These are phyloP conservation scores for Dacryopinax spathularia DNA, from an alignment of 768 basidiomycete genomes.

Conservation along the genomic window DNA sequence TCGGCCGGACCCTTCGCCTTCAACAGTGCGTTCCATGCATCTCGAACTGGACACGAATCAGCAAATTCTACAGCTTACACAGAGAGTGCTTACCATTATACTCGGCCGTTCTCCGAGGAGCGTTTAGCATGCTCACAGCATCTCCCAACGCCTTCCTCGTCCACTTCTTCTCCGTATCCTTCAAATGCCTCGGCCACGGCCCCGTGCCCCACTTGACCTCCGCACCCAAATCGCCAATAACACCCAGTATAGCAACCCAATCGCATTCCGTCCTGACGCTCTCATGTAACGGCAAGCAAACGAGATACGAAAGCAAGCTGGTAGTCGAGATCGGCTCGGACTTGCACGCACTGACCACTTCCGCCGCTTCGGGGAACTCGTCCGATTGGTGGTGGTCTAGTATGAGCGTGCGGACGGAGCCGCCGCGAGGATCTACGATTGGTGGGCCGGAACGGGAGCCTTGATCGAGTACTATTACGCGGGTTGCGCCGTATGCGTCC, in stretches of 20 bases:
- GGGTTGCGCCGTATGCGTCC: conserved; percentile 19
- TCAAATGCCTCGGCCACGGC: conserved; percentile 21
- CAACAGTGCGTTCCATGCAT: conserved; percentile 27
- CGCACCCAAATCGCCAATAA: conserved; percentile 30
- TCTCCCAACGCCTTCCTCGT: conserved; percentile 30
- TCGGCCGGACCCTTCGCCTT: conserved; percentile 21
- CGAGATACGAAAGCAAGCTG: conserved; percentile 30
- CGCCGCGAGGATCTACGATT: conserved; percentile 16
- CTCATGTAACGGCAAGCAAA: conserved; percentile 26
- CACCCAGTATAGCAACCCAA: conserved; percentile 30
- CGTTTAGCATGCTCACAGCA: conserved; percentile 32
- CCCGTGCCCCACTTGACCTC: conserved; percentile 18
- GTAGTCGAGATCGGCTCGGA: conserved; percentile 32
- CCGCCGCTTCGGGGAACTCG: conserved; percentile 27
- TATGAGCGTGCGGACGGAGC: conserved; percentile 22
- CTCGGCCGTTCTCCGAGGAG: conserved; percentile 17
- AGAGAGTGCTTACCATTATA: conserved; percentile 21
- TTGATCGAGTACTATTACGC: conserved; percentile 33
- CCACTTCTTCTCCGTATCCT: conserved; percentile 21
- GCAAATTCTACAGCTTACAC: conserved; percentile 19
- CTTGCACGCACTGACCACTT: conserved; percentile 30
- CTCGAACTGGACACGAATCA: conserved; percentile 17
- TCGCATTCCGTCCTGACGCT: conserved; percentile 19
- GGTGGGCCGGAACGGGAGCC: conserved; percentile 30
- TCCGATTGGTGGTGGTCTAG: conserved; percentile 36